phyloP scores from a whole-genome alignment of 768 basidiomycete genomes.

The Pleurotus giganteus region DNA sequence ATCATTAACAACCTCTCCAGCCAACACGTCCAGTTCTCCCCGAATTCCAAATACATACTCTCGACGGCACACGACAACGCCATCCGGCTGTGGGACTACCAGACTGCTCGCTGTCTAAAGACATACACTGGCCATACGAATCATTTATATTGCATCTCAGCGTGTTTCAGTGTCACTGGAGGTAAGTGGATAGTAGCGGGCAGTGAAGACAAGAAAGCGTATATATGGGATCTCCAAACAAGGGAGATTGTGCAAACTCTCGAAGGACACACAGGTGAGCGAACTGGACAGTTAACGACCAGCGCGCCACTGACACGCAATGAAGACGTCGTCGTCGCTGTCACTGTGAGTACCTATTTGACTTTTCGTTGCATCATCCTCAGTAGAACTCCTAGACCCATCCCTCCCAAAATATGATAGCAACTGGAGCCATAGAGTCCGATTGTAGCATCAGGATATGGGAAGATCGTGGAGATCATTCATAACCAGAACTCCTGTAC shows the following conservation, averaged over 20 bases:
- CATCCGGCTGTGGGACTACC: constrained; percentile 94
- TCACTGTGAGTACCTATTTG: constrained; percentile 51
- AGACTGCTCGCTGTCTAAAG: constrained; percentile 86
- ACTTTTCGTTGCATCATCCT: constrained; percentile 8
- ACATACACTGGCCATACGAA: constrained; percentile 86
- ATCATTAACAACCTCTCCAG: constrained; percentile 32
- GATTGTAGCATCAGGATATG: constrained; percentile 84
- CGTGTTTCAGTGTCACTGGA: constrained; percentile 82
- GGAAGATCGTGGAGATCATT: constrained; percentile 49
- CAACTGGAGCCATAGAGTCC: constrained; percentile 81
- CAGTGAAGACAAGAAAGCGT: constrained; percentile 86
- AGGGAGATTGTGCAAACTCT: constrained; percentile 81
- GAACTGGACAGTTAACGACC: not conserved
- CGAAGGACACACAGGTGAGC: constrained; percentile 69
- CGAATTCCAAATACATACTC: constrained; percentile 92
- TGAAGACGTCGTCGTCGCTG: constrained; percentile 73
- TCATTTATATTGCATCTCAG: constrained; percentile 78
- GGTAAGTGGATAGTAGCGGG: constrained; percentile 92
- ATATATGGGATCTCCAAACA: constrained; percentile 90
- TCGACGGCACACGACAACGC: constrained; percentile 92
- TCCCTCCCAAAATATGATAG: constrained; percentile 83
- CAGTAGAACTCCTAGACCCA: constrained; percentile 56
- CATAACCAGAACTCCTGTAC: constrained; percentile 15
- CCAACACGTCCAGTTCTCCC: constrained; percentile 92
- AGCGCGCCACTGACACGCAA: not conserved